Base-by-base conservation (phyloP, 2,329 filamentous ascomycete species). In the Falciphora oryzae region DNA sequence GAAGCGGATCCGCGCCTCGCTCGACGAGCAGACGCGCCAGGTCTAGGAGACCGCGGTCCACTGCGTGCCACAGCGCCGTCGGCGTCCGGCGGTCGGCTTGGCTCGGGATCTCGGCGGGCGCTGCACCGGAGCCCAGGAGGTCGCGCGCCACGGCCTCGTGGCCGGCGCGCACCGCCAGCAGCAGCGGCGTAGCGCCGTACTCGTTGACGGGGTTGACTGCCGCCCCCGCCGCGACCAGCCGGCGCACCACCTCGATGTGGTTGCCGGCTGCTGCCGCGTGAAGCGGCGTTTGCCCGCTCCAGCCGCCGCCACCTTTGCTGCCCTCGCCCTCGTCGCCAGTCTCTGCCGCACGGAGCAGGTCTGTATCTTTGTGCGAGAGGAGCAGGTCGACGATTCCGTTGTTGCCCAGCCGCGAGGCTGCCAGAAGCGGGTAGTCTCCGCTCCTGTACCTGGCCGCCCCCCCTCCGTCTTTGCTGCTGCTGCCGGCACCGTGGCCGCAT, bases 371-470 rank as follows among this genome's bases (percentile, higher is more conserved):
- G 10, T 63, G 66, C 16, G 64, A 63, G 11, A 73, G 64, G 6
- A 73, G 61, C 6, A 68, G 61, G 53, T 66, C 66, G 28, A 66
- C 65, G 53, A 69, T 68, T 67, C 81, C 63, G 71, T 77, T n/a
- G 68, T 75, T 61, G 74, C 78, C 66, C 75, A 80, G 64, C 72
- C 78, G 68, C 28, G 85, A 88, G 70, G 85, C 86, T 10, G 69
- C 63, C 13, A 71, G 68, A 11, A 73, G 66, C 1, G 71, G 70
- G 14, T 67, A 69, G 22, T 65, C 67, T 5, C 68, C 69, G 62
- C 67, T 60, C 31, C 31, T 38, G 8, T 28, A 22, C 3, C 31
- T 60, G 35, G 60, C 35, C 11, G 38, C 44, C 38, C 35, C 60
- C n/a, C 31, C 31, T 38, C 16, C 38, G 59, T n/a, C 35, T 29